Evolutionary conservation across 768 basidiomycete genomes (phyloP), one percentile per base, ranked within the genome.

Genomic region (Coprinopsis sp.): DNA sequence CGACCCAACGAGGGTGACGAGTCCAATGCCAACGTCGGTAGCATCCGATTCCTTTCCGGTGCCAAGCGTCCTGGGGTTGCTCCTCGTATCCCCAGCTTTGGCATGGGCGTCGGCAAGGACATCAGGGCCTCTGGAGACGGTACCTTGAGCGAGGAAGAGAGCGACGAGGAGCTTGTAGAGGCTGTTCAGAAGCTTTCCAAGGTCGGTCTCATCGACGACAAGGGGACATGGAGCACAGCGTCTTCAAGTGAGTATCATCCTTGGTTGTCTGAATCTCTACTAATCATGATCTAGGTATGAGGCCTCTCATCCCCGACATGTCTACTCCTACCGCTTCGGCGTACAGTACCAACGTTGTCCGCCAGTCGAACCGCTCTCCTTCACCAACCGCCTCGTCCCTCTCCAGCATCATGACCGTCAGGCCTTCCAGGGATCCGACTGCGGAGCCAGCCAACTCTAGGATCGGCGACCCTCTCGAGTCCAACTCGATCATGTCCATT

Each of bases 31-130:
- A 87, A 93, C 64, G 76, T 94, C 27, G 91, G 92, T 6, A 91
- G 87, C 50, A 71, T 96, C 66, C 86, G 83, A 55, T 85, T 95
- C 50, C 78, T 94, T 71, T 78, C 82, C 1, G 79, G 79, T 8
- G 71, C 73, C 3, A 84, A 78, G 62, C 74, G 84, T 14, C 77
- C 81, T 6, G 65, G 65, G 11, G 64, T 67, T 3, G 79, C 70
- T 1, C 87, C 83, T n/a, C 73, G 91, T 13, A 93, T 93, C 50
- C 90, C 90, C 1, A 92, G 88, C 65, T 93, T 93, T 59, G 87
- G 87, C 0, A 68, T 81, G 66, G 87, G 81, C 16, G 67, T 86
- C 13, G 83, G 77, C 3, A 78, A 78, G 57, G 74, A 79, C 34
- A 79, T 86, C 40, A 66, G 77, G 37, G 62, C 61, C 21, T 30